Evolutionary conservation across 2,329 filamentous ascomycete species (phyloP).

Genomic region (Lachnellula occidentalis): DNA sequence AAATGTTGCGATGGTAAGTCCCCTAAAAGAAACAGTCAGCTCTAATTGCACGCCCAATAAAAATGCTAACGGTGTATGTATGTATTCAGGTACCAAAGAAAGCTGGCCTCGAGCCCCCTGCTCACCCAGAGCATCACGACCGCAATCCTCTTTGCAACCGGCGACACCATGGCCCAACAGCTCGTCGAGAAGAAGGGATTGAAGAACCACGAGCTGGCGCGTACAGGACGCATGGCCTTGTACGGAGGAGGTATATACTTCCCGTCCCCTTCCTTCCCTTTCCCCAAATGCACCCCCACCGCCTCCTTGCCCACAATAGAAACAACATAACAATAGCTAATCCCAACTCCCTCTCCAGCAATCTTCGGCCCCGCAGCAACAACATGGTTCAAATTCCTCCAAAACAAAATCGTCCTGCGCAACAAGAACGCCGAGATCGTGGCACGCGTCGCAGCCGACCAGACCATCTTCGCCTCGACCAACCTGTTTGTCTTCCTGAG

Average conservation of each 20-base stretch:
- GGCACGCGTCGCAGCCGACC: slow-evolving; percentile 59
- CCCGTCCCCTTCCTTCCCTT: not conserved
- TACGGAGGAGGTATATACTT: slow-evolving; percentile 64
- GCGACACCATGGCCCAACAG: slow-evolving; percentile 89
- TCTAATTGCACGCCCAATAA: not conserved
- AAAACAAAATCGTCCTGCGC: slow-evolving; percentile 52
- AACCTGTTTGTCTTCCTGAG: slow-evolving; percentile 62
- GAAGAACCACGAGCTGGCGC: slow-evolving; percentile 65
- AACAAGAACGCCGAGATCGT: slow-evolving; percentile 54
- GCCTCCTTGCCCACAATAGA: too few relatives aligned
- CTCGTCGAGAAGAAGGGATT: slow-evolving; percentile 75
- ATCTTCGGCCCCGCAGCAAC: slow-evolving; percentile 69
- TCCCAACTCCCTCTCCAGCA: slow-evolving; percentile 32
- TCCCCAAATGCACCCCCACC: too few relatives aligned
- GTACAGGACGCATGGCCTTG: slow-evolving; percentile 72
- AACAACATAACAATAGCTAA: slow-evolving; percentile 1
- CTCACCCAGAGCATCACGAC: slow-evolving; percentile 90
- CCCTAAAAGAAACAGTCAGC: not conserved
- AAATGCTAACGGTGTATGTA: slow-evolving; percentile 8
- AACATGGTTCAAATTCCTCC: slow-evolving; percentile 64
- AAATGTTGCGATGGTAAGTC: slow-evolving; percentile 30
- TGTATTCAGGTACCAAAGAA: slow-evolving; percentile 71
- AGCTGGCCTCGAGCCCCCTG: slow-evolving; percentile 73
- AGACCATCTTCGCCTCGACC: slow-evolving; percentile 58
- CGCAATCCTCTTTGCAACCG: slow-evolving; percentile 84